These are phyloP conservation scores for Nitzschia sp. DNA, from an alignment of 108 stramenopile species.

Conservation along the genomic window DNA sequence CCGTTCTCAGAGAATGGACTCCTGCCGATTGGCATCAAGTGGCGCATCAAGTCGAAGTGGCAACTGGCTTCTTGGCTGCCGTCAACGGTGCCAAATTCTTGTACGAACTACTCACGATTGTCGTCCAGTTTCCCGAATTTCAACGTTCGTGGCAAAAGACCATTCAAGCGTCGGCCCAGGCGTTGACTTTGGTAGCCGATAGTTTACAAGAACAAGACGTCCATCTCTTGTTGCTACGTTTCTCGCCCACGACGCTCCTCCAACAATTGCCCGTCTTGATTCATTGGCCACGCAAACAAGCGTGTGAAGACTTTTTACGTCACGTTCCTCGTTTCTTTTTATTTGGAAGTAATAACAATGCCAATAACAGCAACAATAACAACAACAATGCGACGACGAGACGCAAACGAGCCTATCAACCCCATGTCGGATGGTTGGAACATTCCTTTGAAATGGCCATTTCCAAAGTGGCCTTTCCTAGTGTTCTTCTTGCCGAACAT, in stretches of 20 bases:
- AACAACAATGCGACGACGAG: too few species aligned
- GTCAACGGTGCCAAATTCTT: constrained; percentile 20
- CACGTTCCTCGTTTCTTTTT: constrained; percentile 4
- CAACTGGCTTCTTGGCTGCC: constrained; percentile 23
- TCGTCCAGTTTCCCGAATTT: constrained; percentile 5
- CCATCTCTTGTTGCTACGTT: constrained; percentile 23
- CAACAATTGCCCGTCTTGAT: background rate
- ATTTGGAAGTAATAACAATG: constrained; percentile 7
- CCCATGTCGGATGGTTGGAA: constrained; percentile 13
- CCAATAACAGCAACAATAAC: too few species aligned
- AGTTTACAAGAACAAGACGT: constrained; percentile 23
- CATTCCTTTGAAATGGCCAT: constrained; percentile 1
- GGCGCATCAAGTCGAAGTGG: constrained; percentile 7
- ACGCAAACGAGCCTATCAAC: constrained; percentile 22
- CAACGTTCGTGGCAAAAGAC: constrained; percentile 15
- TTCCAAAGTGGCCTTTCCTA: constrained; percentile 8
- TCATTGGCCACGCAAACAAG: background rate
- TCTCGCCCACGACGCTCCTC: background rate
- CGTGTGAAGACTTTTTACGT: background rate
- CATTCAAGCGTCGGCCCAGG: constrained; percentile 22
- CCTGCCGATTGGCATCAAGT: constrained; percentile 23
- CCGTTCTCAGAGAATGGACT: constrained; percentile 1
- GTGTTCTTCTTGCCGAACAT: background rate
- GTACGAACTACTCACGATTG: constrained; percentile 14
- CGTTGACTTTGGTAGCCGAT: background rate